These are phyloP conservation scores for Ogataea nakhonphanomensis DNA, from an alignment of 805 yeast genomes.

Conservation along the genomic window DNA sequence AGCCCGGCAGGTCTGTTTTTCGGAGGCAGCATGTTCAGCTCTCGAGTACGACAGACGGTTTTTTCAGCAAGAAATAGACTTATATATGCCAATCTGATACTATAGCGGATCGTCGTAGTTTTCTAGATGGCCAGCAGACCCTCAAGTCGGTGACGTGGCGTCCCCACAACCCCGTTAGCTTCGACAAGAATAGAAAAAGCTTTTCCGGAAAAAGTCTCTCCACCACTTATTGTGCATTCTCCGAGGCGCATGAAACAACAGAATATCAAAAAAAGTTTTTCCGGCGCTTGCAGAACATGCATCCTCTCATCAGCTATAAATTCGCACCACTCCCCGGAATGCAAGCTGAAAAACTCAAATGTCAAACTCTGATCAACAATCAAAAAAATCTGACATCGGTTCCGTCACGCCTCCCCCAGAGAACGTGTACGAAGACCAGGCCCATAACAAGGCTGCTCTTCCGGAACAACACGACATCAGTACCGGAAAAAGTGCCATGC, in stretches of 20 bases:
- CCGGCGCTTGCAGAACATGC: slow-evolving; percentile 10
- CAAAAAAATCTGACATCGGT: slow-evolving; percentile 17
- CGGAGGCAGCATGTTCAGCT: no score
- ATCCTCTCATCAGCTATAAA: not conserved
- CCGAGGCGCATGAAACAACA: slow-evolving; percentile 5
- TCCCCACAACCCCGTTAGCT: slow-evolving; percentile 7
- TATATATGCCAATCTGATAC: no score
- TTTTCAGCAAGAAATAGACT: no score
- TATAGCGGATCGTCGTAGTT: no score
- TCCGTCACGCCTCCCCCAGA: slow-evolving; percentile 23
- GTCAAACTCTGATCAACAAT: slow-evolving; percentile 17
- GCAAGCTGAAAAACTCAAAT: slow-evolving; percentile 3
- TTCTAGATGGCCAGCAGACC: not conserved
- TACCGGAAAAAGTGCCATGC: slow-evolving; percentile 24
- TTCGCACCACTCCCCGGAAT: not conserved
- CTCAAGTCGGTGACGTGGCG: not conserved
- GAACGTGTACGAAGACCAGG: slow-evolving; percentile 24
- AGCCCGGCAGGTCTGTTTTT: no score
- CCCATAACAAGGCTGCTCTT: slow-evolving; percentile 10
- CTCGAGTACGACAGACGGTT: no score
- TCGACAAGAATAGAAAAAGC: slow-evolving; percentile 8
- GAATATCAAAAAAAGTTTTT: slow-evolving; percentile 8
- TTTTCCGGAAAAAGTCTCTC: slow-evolving; percentile 13
- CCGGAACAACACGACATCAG: slow-evolving; percentile 13
- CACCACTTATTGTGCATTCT: slow-evolving; percentile 1